These are phyloP conservation scores for Dactylonectria macrodidyma DNA, from an alignment of 2,329 filamentous ascomycete species.

Conservation along the genomic window DNA sequence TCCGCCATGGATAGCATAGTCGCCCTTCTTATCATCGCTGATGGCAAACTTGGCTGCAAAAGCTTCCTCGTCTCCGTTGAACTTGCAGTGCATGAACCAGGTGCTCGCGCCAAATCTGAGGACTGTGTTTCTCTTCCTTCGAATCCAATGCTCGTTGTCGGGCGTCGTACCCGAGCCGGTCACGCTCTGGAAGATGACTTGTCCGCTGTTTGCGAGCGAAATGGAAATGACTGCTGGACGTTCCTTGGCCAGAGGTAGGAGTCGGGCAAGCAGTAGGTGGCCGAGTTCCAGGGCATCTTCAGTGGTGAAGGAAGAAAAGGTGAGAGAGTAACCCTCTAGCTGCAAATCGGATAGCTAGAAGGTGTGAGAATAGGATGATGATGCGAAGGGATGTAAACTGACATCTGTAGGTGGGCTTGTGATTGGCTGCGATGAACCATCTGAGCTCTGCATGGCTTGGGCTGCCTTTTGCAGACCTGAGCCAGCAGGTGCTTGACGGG, in stretches of 20 bases:
- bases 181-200: background rate
- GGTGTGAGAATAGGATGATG: background rate
- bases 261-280: constrained; percentile 9
- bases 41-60: constrained; percentile 14
- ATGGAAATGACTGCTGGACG: background rate
- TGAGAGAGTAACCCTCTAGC: constrained; percentile 9
- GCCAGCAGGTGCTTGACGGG: background rate
- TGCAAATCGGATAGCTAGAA: constrained; percentile 4
- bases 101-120: constrained; percentile 13
- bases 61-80: constrained; percentile 4
- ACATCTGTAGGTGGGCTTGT: background rate
- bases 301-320: constrained; percentile 14
- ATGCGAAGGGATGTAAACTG: background rate
- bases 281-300: constrained; percentile 17
- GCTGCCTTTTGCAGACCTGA: background rate
- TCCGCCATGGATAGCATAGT: constrained; percentile 15
- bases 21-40: background rate
- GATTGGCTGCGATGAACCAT: constrained; percentile 51
- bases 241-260: constrained; percentile 1
- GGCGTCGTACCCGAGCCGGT: background rate
- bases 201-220: background rate
- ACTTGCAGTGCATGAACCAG: constrained; percentile 24
- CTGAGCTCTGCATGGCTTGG: constrained; percentile 28
- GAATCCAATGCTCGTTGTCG: constrained; percentile 17
- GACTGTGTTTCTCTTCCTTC: constrained; percentile 18